Conservation (phyloP, 768 basidiomycete species). For the Tremella mesenterica region DNA sequence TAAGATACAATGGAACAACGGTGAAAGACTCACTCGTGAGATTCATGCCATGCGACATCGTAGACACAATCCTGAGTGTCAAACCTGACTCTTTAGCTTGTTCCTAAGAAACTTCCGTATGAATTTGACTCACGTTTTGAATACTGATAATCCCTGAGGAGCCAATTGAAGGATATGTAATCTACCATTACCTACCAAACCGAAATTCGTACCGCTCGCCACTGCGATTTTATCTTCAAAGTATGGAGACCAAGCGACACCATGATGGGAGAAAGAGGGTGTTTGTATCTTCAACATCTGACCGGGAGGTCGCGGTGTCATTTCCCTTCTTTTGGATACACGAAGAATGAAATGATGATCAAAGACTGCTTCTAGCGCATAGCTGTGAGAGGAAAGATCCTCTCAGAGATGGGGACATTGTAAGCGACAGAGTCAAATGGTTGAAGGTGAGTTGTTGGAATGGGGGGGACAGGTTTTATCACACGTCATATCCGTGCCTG, state of each 20-base stretch:
- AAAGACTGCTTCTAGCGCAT: no score
- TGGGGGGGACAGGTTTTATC: no score
- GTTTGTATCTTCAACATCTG: constrained; percentile 14
- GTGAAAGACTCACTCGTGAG: constrained; percentile 52
- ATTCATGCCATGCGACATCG: constrained; percentile 89
- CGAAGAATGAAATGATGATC: no score
- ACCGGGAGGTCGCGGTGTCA: no score
- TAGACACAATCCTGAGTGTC: constrained; percentile 84
- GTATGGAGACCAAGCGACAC: constrained; percentile 43
- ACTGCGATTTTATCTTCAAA: constrained; percentile 43
- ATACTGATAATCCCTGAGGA: constrained; percentile 21
- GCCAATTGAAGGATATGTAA: constrained; percentile 48
- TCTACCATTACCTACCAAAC: constrained; percentile 90
- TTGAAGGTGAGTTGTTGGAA: no score
- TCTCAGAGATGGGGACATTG: no score
- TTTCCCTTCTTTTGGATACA: no score
- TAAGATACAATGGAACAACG: neutral
- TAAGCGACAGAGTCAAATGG: no score
- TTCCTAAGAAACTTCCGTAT: constrained; percentile 44
- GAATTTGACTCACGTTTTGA: constrained; percentile 27
- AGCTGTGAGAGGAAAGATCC: no score
- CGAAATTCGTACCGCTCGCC: constrained; percentile 78
- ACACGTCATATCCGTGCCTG: no score
- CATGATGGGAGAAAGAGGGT: constrained; percentile 41
- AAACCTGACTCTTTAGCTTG: constrained; percentile 51